Percentiles rank a stretch among this genome's conserved stretches.
Evolutionary conservation across 768 basidiomycete genomes (phyloP).

Genomic region (Xerocomellus intermedius): DNA sequence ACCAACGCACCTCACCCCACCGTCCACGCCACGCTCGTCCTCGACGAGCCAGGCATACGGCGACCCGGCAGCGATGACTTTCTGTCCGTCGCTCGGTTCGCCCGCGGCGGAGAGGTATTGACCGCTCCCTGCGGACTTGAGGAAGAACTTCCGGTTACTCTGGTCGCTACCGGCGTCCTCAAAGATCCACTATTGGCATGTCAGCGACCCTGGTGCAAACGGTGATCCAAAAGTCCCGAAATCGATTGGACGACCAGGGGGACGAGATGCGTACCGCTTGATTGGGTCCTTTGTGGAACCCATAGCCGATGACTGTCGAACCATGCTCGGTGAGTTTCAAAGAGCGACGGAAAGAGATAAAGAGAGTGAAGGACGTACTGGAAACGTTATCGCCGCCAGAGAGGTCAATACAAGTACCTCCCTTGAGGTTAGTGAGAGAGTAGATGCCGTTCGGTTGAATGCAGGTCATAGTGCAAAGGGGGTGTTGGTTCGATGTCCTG

Average conservation of each 20-base stretch:
- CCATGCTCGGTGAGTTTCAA: background rate
- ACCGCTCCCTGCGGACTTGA: slow-evolving; percentile 43
- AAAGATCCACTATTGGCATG: slow-evolving; percentile 39
- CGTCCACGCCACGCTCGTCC: slow-evolving; percentile 39
- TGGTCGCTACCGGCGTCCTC: slow-evolving; percentile 22
- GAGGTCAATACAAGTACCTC: slow-evolving; percentile 53
- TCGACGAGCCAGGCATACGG: slow-evolving; percentile 51
- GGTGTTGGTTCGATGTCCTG: background rate
- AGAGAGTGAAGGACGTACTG: slow-evolving; percentile 32
- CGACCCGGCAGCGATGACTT: slow-evolving; percentile 36
- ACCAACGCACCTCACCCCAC: slow-evolving; percentile 41
- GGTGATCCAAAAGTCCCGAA: no score
- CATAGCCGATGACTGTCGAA: slow-evolving; percentile 48
- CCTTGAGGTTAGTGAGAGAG: slow-evolving; percentile 50
- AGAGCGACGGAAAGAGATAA: no score
- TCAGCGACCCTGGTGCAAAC: background rate
- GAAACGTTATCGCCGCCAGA: slow-evolving; percentile 50
- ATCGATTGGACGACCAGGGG: background rate
- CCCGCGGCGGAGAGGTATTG: slow-evolving; percentile 42
- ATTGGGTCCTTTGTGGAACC: slow-evolving; percentile 42
- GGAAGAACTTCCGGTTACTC: slow-evolving; percentile 34
- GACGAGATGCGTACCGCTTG: slow-evolving; percentile 40
- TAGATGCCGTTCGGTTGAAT: slow-evolving; percentile 40
- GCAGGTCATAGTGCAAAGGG: slow-evolving; percentile 15
- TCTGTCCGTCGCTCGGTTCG: slow-evolving; percentile 35